Conservation (phyloP, 495 filamentous ascomycete genomes). For the Aspergillus homomorphus region DNA sequence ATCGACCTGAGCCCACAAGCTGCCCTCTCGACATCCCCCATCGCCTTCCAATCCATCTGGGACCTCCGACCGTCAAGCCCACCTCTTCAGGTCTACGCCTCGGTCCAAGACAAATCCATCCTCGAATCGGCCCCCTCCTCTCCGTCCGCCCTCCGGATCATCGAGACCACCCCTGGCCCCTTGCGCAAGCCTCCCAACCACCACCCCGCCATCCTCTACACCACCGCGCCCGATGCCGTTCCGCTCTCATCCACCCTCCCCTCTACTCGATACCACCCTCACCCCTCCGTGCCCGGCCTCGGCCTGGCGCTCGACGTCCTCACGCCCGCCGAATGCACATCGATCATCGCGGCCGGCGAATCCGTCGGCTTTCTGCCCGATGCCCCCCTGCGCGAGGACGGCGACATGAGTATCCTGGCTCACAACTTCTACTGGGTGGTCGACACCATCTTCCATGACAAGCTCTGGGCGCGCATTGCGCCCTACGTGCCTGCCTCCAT, state of each 20-base stretch:
- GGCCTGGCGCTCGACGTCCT: conserved; percentile 36
- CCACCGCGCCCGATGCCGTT: conserved; percentile 32
- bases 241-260: conserved; percentile 26
- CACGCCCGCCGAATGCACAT: conserved; percentile 30
- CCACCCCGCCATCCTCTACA: conserved; percentile 39
- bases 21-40: conserved; percentile 27
- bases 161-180: conserved; percentile 34
- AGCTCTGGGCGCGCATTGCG: conserved; percentile 36
- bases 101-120: conserved; percentile 38
- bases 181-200: conserved; percentile 40
- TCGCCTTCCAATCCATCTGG: conserved; percentile 41
- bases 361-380: conserved; percentile 38
- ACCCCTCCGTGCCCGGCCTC: conserved; percentile 38
- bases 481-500: conserved; percentile 30
- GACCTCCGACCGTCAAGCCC: conserved; percentile 34
- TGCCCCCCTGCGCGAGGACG: conserved; percentile 37
- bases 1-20: conserved; percentile 30
- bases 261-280: conserved; percentile 34
- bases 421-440: conserved; percentile 45
- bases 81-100: conserved; percentile 31
- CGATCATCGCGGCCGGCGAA: conserved; percentile 39
- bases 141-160: conserved; percentile 30
- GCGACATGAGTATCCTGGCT: conserved; percentile 38
- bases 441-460: conserved; percentile 37
- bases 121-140: conserved; percentile 27